Evolutionary conservation across 768 basidiomycete species (phyloP).

Genomic region (Leccinum subgranulosum): DNA sequence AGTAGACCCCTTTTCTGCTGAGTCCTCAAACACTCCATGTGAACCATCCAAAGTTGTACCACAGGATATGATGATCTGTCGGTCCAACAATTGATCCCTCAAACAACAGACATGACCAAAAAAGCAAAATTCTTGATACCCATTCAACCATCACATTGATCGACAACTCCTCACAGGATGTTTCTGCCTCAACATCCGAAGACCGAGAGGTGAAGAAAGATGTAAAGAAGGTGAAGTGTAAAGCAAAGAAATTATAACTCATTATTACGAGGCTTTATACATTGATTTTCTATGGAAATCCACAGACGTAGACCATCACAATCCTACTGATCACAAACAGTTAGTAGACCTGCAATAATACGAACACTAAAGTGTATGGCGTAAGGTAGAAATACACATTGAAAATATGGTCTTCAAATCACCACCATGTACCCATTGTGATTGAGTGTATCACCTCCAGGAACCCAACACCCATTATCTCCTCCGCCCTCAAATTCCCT

Average conservation of each 20-base stretch:
- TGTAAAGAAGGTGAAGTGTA: constrained; percentile 35
- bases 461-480: too few species aligned
- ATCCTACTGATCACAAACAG: constrained; percentile 9
- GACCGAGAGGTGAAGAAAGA: constrained; percentile 23
- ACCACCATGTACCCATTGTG: too few species aligned
- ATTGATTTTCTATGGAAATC: constrained; percentile 14
- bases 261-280: constrained; percentile 6
- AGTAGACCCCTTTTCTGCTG: constrained; percentile 69
- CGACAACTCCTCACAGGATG: constrained; percentile 12
- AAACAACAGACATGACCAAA: constrained; percentile 7
- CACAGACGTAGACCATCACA: constrained; percentile 10
- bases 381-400: too few species aligned
- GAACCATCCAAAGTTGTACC: background rate
- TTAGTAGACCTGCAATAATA: constrained; percentile 9
- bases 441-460: too few species aligned
- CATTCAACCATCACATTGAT: too few species aligned
- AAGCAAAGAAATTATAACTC: constrained; percentile 24
- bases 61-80: constrained; percentile 33
- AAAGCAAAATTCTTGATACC: too few species aligned
- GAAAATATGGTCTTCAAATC: too few species aligned
- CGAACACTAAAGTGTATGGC: constrained; percentile 10
- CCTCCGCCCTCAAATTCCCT: too few species aligned
- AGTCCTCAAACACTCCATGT: background rate
- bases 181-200: constrained; percentile 21
- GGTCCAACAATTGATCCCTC: background rate